A percentile compares a stretch with the other conserved stretches of the same genome.
Conservation (phyloP, 495 filamentous ascomycete genomes). For the Cryomyces minteri region DNA sequence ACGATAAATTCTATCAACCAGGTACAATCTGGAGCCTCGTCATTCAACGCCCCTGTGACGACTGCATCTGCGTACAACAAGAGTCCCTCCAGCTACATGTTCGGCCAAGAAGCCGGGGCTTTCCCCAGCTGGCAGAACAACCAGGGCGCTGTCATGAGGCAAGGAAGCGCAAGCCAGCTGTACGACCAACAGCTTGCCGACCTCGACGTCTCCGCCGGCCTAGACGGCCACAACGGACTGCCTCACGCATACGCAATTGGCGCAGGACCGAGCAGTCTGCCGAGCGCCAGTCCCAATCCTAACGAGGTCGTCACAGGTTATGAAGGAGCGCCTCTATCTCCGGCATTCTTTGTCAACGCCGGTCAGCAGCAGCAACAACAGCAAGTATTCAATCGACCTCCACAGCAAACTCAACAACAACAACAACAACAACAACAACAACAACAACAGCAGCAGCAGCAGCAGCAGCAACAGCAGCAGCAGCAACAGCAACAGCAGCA, state of each 20-base stretch:
- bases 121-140: conserved; percentile 5
- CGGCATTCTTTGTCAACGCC: conserved; percentile 12
- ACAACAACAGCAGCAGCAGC: conserved; percentile 10
- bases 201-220: not conserved
- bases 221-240: conserved; percentile 19
- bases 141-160: conserved; percentile 3
- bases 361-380: conserved; percentile 10
- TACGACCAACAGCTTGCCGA: not conserved
- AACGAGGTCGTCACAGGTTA: conserved; percentile 12
- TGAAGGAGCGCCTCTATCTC: conserved; percentile 12
- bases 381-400: conserved; percentile 2
- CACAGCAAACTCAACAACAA: conserved; percentile 11
- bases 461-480: conserved; percentile 9
- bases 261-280: conserved; percentile 39
- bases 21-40: not conserved
- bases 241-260: conserved; percentile 59
- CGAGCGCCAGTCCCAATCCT: conserved; percentile 33
- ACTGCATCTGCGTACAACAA: not conserved
- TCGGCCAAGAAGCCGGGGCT: conserved; percentile 3
- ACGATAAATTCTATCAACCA: conserved; percentile 14
- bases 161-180: conserved; percentile 4
- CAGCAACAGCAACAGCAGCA: conserved; percentile 16
- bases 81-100: conserved; percentile 1
- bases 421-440: conserved; percentile 13
- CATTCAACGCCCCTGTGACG: not conserved